Base-by-base conservation (phyloP, 2,329 filamentous ascomycete genomes). In the Cladosporium sp. region DNA sequence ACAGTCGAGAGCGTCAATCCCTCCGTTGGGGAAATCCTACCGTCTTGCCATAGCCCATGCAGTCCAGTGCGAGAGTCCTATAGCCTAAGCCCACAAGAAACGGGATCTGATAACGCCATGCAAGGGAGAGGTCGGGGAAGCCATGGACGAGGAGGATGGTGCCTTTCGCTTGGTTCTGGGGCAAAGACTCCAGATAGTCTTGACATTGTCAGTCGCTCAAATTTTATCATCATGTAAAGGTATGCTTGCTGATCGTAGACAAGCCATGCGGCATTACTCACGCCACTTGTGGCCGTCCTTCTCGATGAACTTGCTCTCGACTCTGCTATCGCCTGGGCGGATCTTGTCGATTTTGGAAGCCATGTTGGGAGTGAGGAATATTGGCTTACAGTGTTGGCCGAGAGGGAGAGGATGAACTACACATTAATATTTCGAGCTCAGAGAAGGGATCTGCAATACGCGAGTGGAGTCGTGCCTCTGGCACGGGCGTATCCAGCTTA, bases 21-120 rank as follows among this genome's bases (percentile, higher is more conserved):
- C 7, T 28, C 22, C 22, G 22, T 28, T 28, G 22, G 22, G 4
- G 22, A 28, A 28, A 3, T n/a, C 66, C 56, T 67, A 80, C 85
- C 22, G 88, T 93, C 54, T 82, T 79, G 22, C 87, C 88, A 68
- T 93, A 97, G 57, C 92, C 92, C 61, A 95, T 79, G 77, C 90
- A 85, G 70, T 96, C 89, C 0, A 89, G 87, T 9, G 83, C 88
- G 19, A 97, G 82, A 51, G 95, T 89, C 52, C 86, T 82, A 59
- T 92, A 80, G 18, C 85, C 86, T 53, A 89, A 75, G 5, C 83
- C 77, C 33, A 86, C 70, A 18, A 97, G 78, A 61, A 82, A 71
- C 0, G 91, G 90, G 55, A 96, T 86, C 70, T 96, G 91, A 70
- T 88, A 85, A 56, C 91, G 85, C 92, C 92, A 97, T 65, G 86